Base-by-base conservation (phyloP, 192 early-diverging fungal species). In the Allomyces macrogynus region DNA sequence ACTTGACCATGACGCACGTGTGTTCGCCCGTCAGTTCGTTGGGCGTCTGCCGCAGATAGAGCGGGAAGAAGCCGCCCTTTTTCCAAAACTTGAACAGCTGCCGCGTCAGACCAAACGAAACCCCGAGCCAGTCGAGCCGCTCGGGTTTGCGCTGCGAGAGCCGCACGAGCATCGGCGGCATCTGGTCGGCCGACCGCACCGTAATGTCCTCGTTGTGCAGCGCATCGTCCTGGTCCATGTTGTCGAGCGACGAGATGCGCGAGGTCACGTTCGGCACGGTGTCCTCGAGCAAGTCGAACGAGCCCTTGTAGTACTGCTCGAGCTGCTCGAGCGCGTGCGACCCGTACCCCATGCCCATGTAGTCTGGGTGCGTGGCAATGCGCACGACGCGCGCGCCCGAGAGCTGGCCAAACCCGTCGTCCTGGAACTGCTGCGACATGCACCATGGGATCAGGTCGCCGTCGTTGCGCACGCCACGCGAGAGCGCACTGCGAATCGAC, bases 361-460 rank as follows among this genome's bases (percentile, higher is more conserved):
- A 97, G 67, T 97, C 92, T 5, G 93, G 93, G 74, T 95, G 92
- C 1, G 96, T 99, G 60, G 96, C 96, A 68, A 99, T 93, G 40
- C 96, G 86, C 24, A 99, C 96, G 18, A 99, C 83, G 61, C 96
- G 87, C 26, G 92, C 96, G 23, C 96, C 96, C 3, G 89, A 93
- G 23, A 99, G 75, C 9, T 82, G 75, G 2, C 94, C 93, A 79
- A 99, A 99, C 71, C 94, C 94, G 69, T 91, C 89, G 77, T 99
- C 96, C 78, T 95, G 93, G 75, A 85, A 91, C 72, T 87, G 81
- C 71, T 97, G 93, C 14, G 91, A 82, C 26, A 99, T 81, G 27
- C 94, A 80, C 95, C 95, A 99, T 0, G 95, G 95, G 70, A 99
- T 97, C 75, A 99, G 75, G 67, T 99, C 95, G 24, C 95, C 95